Base-by-base conservation (phyloP, 129 eudicot genomes). In the Flaveria linearis region DNA sequence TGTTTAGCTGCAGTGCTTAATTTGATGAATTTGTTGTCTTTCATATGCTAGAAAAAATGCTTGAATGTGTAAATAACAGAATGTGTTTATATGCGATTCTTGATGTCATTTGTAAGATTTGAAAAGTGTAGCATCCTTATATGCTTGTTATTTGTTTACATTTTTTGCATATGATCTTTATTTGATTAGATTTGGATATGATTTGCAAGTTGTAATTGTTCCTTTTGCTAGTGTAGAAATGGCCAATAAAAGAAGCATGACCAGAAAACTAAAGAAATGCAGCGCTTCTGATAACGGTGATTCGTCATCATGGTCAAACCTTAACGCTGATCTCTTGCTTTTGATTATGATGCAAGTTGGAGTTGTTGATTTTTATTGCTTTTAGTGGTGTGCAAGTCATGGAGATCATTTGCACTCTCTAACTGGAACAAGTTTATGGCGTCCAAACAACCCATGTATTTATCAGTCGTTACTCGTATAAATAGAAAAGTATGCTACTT, bases 301-400 rank as follows among this genome's bases (percentile, higher is more conserved):
- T 65, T 22, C 15, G 10, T 39, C 63, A 50, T 25, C 61, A 22
- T 74, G 84, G 80, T 49, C 71, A 23, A 33, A 43, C 9, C 47
- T 74, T 45, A 10, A 17, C 55, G 22, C 30, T n/a, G 71, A 74
- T 45, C 7, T 81, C 25, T 63, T 74, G 11, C 4, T 68, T 15
- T 1, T 30, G 7, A 36, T 81, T 25, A 50, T 74, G 63, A 81
- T 81, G 80, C 69, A 61, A 46, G 23, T 81, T 5, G 80, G 80
- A 47, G 8, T 75, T 16, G 0, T 75, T 7, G 77, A 81, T 75
- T 81, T 81, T 55, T 56, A 7, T 81, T 33, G 71, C 84, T 13
- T 33, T 81, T 15, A 30, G 72, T 1, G 67, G 76, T 6, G 80
- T 81, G 76, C 52, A 69, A 55, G 55, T 68, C 69, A 15, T 81